These are phyloP conservation scores for Colletotrichum sp. DNA, from an alignment of 2,329 filamentous ascomycete genomes.

Conservation along the genomic window DNA sequence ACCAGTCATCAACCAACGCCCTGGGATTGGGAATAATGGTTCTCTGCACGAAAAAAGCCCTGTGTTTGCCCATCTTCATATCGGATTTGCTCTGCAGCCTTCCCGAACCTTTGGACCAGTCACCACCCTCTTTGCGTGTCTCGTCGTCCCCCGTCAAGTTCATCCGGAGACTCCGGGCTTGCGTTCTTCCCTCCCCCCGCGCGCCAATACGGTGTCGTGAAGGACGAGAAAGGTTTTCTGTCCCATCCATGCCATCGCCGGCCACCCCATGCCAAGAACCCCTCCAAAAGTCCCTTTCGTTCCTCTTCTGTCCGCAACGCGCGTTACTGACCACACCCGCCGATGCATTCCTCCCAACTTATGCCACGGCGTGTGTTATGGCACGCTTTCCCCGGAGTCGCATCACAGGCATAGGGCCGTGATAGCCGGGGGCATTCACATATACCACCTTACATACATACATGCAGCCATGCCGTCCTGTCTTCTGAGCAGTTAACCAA, in stretches of 20 bases:
- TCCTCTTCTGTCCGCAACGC: background rate
- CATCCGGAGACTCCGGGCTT: background rate
- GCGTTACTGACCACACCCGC: background rate
- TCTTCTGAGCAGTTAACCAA: background rate
- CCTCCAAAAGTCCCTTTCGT: background rate
- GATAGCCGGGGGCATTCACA: background rate
- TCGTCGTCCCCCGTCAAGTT: background rate
- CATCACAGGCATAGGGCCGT: background rate
- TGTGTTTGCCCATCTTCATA: conserved; percentile 2
- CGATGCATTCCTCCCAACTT: background rate
- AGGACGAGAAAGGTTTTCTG: background rate
- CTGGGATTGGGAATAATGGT: background rate
- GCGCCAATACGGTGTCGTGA: background rate
- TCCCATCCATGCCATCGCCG: background rate
- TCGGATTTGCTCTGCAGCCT: background rate
- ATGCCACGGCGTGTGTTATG: background rate
- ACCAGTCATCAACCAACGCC: background rate
- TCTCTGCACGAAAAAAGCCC: background rate
- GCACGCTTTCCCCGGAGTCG: background rate
- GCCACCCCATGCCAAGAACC: background rate
- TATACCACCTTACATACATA: background rate
- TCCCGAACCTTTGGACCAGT: background rate
- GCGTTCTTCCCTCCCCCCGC: background rate
- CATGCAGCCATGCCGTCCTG: background rate
- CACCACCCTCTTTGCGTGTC: background rate